These are phyloP conservation scores for Suillus discolor DNA, from an alignment of 768 basidiomycete genomes.

Conservation along the genomic window DNA sequence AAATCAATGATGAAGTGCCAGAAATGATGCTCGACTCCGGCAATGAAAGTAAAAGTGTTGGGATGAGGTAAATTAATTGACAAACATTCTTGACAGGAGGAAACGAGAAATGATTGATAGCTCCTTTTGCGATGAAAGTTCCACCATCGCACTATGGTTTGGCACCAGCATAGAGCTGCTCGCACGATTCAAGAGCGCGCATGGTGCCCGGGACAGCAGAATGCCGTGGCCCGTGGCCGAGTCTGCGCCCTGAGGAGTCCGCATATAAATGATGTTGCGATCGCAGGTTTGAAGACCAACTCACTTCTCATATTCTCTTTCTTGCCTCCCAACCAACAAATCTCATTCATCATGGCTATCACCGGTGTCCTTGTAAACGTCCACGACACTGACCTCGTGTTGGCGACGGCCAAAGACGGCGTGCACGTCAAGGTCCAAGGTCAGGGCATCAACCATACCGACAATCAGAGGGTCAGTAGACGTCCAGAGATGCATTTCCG, in stretches of 20 bases:
- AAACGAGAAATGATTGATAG: too few species aligned
- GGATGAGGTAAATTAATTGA: too few species aligned
- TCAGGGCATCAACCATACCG: fast-evolving
- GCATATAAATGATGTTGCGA: background rate
- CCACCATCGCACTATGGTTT: background rate
- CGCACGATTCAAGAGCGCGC: background rate
- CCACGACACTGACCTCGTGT: background rate
- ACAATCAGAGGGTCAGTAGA: background rate
- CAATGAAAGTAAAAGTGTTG: too few species aligned
- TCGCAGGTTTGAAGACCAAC: background rate
- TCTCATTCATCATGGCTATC: background rate
- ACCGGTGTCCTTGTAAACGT: background rate
- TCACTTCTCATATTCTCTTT: background rate
- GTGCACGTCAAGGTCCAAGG: background rate
- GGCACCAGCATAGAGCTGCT: background rate
- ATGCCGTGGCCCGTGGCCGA: background rate
- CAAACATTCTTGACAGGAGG: too few species aligned
- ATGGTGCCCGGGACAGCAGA: background rate
- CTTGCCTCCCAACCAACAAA: background rate
- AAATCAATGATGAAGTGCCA: too few species aligned
- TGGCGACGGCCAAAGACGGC: background rate
- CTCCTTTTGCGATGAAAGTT: too few species aligned
- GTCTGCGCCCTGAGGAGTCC: background rate
- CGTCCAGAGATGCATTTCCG: background rate
- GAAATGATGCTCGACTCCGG: too few species aligned